Conservation (phyloP, 2,329 filamentous ascomycete genomes). For the Fusarium brevicatenulatum region DNA sequence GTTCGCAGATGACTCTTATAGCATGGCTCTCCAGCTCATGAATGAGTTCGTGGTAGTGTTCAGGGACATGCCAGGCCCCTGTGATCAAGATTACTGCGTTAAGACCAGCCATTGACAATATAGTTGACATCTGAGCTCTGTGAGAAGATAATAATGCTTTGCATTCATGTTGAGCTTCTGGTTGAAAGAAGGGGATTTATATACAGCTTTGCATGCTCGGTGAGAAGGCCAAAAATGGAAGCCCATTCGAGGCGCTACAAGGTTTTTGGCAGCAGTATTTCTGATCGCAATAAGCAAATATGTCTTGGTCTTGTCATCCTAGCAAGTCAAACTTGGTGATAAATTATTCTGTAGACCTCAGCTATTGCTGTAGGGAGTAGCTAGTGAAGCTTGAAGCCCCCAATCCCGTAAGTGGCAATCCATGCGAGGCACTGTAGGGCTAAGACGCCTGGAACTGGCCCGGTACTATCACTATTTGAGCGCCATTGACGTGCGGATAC, state of each 20-base stretch:
- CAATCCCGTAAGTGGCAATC: background rate
- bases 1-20: background rate
- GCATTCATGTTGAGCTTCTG: background rate
- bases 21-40: background rate
- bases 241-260: background rate
- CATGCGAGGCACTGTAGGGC: background rate
- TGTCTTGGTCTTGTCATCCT: background rate
- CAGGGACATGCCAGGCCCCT: background rate
- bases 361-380: background rate
- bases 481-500: background rate
- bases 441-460: background rate
- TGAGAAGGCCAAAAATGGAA: background rate
- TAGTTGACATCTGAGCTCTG: accelerated
- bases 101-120: background rate
- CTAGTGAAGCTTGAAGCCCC: background rate
- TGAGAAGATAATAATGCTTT: no score
- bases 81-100: background rate
- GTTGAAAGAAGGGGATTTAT: background rate
- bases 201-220: background rate
- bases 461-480: no score
- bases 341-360: background rate
- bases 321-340: background rate
- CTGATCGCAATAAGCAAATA: background rate
- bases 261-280: background rate
- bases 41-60: background rate